Evolutionary conservation across 2,329 filamentous ascomycete genomes (phyloP).

Genomic region (Lachnum nothofagi): DNA sequence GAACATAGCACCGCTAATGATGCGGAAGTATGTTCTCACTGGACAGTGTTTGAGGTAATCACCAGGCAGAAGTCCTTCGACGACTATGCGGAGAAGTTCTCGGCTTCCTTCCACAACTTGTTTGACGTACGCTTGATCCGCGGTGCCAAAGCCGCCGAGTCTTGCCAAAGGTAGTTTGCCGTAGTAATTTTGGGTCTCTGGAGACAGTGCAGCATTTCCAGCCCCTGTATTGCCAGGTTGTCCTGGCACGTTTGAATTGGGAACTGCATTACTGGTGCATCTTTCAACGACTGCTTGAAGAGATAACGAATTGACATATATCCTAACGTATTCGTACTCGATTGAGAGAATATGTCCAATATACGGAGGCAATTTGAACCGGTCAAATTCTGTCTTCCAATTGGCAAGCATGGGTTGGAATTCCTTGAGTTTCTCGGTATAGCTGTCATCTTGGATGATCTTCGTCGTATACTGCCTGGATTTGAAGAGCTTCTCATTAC

Average conservation of each 20-base stretch:
- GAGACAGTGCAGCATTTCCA: slow-evolving; percentile 45
- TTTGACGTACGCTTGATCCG: slow-evolving; percentile 67
- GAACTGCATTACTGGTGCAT: slow-evolving; percentile 69
- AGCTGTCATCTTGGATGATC: slow-evolving; percentile 80
- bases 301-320: slow-evolving; percentile 91
- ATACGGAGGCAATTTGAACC: slow-evolving; percentile 62
- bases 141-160: slow-evolving; percentile 57
- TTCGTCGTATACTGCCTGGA: slow-evolving; percentile 83
- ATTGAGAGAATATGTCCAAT: slow-evolving; percentile 77
- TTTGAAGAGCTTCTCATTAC: slow-evolving; percentile 82
- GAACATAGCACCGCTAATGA: slow-evolving; percentile 81
- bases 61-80: slow-evolving; percentile 67
- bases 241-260: slow-evolving; percentile 31
- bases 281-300: slow-evolving; percentile 92
- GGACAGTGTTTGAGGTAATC: slow-evolving; percentile 78
- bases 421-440: slow-evolving; percentile 72
- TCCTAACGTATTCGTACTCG: slow-evolving; percentile 90
- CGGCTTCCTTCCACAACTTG: slow-evolving; percentile 75
- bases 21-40: slow-evolving; percentile 79
- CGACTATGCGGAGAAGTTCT: slow-evolving; percentile 70
- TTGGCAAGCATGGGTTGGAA: slow-evolving; percentile 73
- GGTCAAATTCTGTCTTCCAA: slow-evolving; percentile 79
- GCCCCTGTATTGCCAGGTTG: slow-evolving; percentile 35
- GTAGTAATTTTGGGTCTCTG: slow-evolving; percentile 60
- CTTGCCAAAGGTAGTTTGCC: slow-evolving; percentile 60